Evolutionary conservation across 192 early-diverging fungal species (phyloP).

Genomic region (Powellomyces hirtus): DNA sequence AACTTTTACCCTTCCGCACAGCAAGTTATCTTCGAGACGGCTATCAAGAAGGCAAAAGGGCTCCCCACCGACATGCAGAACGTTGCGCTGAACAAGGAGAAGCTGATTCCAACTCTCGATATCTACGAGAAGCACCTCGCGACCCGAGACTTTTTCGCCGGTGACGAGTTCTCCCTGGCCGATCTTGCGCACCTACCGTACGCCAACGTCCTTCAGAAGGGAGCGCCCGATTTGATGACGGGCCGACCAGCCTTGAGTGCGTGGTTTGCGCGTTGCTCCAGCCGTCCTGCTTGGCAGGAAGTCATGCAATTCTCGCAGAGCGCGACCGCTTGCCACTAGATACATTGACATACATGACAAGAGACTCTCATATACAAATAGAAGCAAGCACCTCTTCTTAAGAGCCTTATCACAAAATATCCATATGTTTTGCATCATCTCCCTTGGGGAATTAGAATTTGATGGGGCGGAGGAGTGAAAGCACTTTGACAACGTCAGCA

Average conservation of each 20-base stretch:
- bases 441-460: too few relatives aligned
- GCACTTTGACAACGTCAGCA: too few relatives aligned
- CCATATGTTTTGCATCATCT: too few relatives aligned
- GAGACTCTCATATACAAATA: too few relatives aligned
- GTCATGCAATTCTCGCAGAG: constrained; percentile 10
- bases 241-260: background rate
- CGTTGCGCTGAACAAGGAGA: background rate
- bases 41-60: background rate
- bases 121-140: constrained; percentile 19
- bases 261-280: background rate
- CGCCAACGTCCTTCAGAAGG: constrained; percentile 3
- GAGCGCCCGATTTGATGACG: constrained; percentile 9
- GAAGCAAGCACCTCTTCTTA: too few relatives aligned
- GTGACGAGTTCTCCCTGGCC: constrained; percentile 11
- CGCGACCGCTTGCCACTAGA: too few relatives aligned
- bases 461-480: too few relatives aligned
- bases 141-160: background rate
- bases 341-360: too few relatives aligned
- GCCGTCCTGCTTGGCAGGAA: background rate
- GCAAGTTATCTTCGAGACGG: constrained; percentile 8
- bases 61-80: constrained; percentile 4
- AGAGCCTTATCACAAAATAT: too few relatives aligned
- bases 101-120: constrained; percentile 9
- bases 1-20: constrained; percentile 19
- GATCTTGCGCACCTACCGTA: constrained; percentile 13